Conservation (phyloP, 1,284 basidiomycete genomes). For the Microstroma glucosiphilum region DNA sequence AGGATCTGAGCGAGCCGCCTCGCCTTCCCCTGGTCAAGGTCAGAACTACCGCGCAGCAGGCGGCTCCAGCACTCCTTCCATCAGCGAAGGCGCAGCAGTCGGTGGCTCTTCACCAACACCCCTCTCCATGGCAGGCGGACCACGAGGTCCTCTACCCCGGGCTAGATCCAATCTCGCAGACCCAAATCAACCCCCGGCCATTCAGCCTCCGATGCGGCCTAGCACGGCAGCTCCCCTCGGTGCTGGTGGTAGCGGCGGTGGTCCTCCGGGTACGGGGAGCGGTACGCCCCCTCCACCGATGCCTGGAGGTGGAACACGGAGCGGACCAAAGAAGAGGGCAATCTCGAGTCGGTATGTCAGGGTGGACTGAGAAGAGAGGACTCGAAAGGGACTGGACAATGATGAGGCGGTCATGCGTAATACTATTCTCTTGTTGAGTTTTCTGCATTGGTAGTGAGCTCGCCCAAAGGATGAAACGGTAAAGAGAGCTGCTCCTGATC, state of each 20-base stretch:
- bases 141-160: constrained; percentile 18
- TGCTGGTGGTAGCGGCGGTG: constrained; percentile 9
- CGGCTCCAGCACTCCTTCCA: constrained; percentile 23
- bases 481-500: too few relatives aligned
- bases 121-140: constrained; percentile 12
- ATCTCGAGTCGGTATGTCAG: constrained; percentile 47
- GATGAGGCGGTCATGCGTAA: too few relatives aligned
- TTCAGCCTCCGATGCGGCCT: constrained; percentile 25
- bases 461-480: too few relatives aligned
- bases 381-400: too few relatives aligned
- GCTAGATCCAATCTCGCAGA: constrained; percentile 39
- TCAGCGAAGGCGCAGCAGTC: constrained; percentile 14
- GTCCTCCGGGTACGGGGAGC: constrained; percentile 16
- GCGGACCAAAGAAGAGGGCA: constrained; percentile 42
- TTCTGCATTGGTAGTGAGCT: too few relatives aligned
- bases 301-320: constrained; percentile 11
- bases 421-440: too few relatives aligned
- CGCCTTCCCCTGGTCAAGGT: background rate
- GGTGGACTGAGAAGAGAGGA: constrained; percentile 23
- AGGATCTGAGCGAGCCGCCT: background rate
- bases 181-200: constrained; percentile 32
- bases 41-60: constrained; percentile 2
- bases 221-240: constrained; percentile 13
- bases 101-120: background rate
- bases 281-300: constrained; percentile 26